Conservation (phyloP, 139 green algal genomes). For the Penium margaritaceum region DNA sequence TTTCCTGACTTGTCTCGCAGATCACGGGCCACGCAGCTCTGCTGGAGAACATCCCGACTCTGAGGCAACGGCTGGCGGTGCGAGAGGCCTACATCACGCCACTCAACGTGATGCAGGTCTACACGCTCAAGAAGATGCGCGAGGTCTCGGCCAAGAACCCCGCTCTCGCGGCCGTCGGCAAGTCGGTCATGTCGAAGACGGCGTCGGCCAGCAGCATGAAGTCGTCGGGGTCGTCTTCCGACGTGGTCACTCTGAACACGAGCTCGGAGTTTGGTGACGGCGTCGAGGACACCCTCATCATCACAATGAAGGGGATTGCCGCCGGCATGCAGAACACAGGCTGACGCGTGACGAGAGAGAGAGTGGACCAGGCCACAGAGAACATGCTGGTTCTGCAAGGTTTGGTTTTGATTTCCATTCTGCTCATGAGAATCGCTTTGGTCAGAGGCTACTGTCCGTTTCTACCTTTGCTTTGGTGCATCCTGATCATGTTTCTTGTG, state of each 20-base stretch:
- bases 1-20: too few species aligned
- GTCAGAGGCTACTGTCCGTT: too few species aligned
- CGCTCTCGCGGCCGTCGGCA: background rate
- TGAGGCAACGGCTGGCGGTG: constrained; percentile 46
- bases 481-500: too few species aligned
- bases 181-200: too few species aligned
- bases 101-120: constrained; percentile 50
- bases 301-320: constrained; percentile 92
- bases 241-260: constrained; percentile 36
- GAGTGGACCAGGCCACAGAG: too few species aligned
- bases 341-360: too few species aligned
- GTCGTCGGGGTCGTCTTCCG: too few species aligned
- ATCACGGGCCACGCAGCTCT: too few species aligned
- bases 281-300: constrained; percentile 53
- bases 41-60: constrained; percentile 18
- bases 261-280: constrained; percentile 26
- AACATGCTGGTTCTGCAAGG: too few species aligned
- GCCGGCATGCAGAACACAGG: constrained; percentile 95
- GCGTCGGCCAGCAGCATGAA: background rate
- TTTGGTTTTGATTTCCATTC: too few species aligned
- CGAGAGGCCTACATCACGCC: constrained; percentile 50
- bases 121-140: constrained; percentile 48
- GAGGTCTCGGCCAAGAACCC: background rate
- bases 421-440: too few species aligned
- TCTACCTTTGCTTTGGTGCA: too few species aligned